Evolutionary conservation across 371 early-diverging fungal genomes (phyloP).

Genomic region (Actinomortierella wolfii): DNA sequence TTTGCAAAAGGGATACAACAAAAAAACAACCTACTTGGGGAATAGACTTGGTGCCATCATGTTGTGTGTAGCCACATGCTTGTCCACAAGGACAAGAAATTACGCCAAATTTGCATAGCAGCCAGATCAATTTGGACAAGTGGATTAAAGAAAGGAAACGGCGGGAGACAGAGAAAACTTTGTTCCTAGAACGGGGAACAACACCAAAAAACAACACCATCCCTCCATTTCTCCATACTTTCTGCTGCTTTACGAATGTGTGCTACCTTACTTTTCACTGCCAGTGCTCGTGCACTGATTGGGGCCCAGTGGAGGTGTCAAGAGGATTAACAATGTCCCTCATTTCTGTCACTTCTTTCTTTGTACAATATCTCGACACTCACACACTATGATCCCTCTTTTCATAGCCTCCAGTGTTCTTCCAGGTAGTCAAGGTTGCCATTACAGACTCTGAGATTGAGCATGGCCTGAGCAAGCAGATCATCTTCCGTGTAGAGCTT

Average conservation of each 20-base stretch:
- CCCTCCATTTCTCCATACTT: too few relatives aligned
- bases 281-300: too few relatives aligned
- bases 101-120: neutral
- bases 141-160: neutral
- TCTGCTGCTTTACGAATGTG: too few relatives aligned
- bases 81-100: too few relatives aligned
- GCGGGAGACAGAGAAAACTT: neutral
- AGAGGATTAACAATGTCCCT: neutral
- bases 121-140: neutral
- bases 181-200: too few relatives aligned
- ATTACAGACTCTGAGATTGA: slow-evolving; percentile 63
- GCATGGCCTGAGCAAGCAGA: slow-evolving; percentile 23
- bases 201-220: too few relatives aligned
- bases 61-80: too few relatives aligned
- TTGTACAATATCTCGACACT: too few relatives aligned
- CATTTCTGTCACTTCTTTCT: neutral
- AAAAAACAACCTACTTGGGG: neutral
- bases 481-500: slow-evolving; percentile 71
- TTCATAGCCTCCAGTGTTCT: slow-evolving; percentile 32
- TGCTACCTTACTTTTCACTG: too few relatives aligned
- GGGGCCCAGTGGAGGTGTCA: too few relatives aligned
- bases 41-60: too few relatives aligned
- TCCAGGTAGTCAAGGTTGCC: slow-evolving; percentile 45
- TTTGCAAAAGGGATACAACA: neutral
- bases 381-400: too few relatives aligned